These are phyloP conservation scores for Podosphaera xanthii DNA, from an alignment of 2,329 filamentous ascomycete genomes.

Conservation along the genomic window DNA sequence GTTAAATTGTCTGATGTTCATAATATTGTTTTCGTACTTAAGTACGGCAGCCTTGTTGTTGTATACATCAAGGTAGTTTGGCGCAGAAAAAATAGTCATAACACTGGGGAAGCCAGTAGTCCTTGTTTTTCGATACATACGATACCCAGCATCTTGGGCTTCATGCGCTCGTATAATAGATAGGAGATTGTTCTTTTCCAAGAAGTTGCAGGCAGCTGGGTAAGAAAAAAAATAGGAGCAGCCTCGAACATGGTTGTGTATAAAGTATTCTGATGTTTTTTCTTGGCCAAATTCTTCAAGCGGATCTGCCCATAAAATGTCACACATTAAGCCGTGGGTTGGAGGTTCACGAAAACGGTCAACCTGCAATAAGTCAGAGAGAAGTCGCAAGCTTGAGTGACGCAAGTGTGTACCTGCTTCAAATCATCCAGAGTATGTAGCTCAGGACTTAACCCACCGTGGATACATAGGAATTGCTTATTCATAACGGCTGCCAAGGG, in stretches of 20 bases:
- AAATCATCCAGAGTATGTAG: constrained; percentile 88
- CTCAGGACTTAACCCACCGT: constrained; percentile 88
- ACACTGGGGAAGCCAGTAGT: constrained; percentile 97
- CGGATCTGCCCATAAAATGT: constrained; percentile 96
- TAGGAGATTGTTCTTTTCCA: constrained; percentile 96
- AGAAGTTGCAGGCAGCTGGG: constrained; percentile 83
- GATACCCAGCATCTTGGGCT: constrained; percentile 92
- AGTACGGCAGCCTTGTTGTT: constrained; percentile 99
- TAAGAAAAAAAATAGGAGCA: constrained; percentile 99
- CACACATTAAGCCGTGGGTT: constrained; percentile 95
- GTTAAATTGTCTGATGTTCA: constrained; percentile 99
- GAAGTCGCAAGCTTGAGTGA: not conserved
- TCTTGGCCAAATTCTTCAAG: constrained; percentile 97
- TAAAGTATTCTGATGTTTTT: constrained; percentile 91
- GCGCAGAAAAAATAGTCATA: constrained; percentile 98
- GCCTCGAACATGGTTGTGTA: constrained; percentile 94
- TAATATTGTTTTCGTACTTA: constrained; percentile 99
- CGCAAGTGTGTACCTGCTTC: constrained; percentile 40
- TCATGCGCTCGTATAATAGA: constrained; percentile 96
- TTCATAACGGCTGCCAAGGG: constrained; percentile 97
- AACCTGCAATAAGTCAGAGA: constrained; percentile 32
- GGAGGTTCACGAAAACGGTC: constrained; percentile 95
- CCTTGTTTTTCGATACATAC: constrained; percentile 97
- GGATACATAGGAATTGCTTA: constrained; percentile 98
- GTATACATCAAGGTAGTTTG: constrained; percentile 97